Evolutionary conservation across 345 rosid genomes (phyloP).

Genomic region (Citrus mangshanensis): DNA sequence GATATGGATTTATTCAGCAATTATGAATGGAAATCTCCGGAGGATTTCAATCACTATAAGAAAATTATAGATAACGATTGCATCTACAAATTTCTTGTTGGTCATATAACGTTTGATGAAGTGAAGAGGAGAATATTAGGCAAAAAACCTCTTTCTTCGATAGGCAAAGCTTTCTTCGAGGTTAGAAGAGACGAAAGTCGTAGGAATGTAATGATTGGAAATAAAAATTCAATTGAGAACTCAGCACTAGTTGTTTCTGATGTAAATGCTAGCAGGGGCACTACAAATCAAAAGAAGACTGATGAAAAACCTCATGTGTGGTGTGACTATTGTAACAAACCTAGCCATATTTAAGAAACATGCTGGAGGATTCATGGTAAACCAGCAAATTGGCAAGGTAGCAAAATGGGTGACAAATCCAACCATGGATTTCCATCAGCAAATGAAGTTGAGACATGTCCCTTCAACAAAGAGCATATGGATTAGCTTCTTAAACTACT

Average conservation of each 20-base stretch:
- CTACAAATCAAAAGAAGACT: too few species aligned
- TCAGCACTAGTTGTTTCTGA: background rate
- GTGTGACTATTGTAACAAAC: too few species aligned
- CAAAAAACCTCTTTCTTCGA: background rate
- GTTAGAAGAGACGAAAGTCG: background rate
- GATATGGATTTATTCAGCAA: background rate
- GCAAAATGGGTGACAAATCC: too few species aligned
- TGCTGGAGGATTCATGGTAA: too few species aligned
- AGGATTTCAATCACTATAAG: too few species aligned
- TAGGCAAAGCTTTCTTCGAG: too few species aligned
- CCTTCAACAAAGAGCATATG: too few species aligned
- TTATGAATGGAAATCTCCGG: background rate
- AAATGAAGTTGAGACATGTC: too few species aligned
- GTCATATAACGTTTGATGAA: background rate
- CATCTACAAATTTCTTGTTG: background rate
- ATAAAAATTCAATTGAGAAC: background rate
- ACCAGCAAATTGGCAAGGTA: too few species aligned
- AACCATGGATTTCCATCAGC: too few species aligned
- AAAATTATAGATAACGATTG: background rate
- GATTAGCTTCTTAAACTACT: background rate
- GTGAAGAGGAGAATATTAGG: background rate
- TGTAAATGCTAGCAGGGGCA: background rate
- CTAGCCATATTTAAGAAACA: too few species aligned
- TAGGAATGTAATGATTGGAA: background rate
- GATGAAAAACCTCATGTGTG: too few species aligned